Base-by-base conservation (phyloP, 805 yeast genomes). In the Barnettozyma salicaria region DNA sequence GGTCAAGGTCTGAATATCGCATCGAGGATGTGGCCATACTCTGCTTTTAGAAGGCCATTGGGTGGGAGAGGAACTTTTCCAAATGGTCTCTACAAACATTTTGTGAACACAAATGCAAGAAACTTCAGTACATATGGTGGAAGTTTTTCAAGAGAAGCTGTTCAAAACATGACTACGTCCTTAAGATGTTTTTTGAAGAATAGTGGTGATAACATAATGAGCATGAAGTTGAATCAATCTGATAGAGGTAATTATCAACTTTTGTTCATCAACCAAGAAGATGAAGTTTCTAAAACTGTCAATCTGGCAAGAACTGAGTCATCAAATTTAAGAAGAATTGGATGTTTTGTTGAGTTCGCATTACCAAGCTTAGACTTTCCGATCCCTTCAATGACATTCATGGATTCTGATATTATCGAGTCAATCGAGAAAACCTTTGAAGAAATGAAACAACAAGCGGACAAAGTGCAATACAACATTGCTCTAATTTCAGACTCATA, bases 311-410 rank as follows among this genome's bases (percentile, higher is more conserved):
- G 55, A 40, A 49, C 55, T 16, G 65, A 65, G 30, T 52, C 61
- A 7, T 47, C 55, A 12, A 39, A 36, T 18, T 43, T 52, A 19
- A 56, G 57, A 27, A 43, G 41, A 14, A 11, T 38, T n/a, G 81
- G 78, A 16, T 65, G 78, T 30, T 65, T 65, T 42, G 76, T 77
- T 28, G 87, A 80, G 47, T 80, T 84, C 49, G 63, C 61, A 26
- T 43, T 78, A 13, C 71, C 76, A 33, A 52, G 53, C 3, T 40
- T 67, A 28, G 53, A 52, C 32, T 32, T 55, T 16, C 47, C 56
- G 12, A 50, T 70, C 32, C 66, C 72, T n/a, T 45, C 65, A n/a
- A 57, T 63, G 37, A 53, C 64, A 11, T 58, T 68, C 30, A 61
- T 75, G 38, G 68, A 72, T 40, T 65, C 65, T 19, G 72, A 68